Percentiles rank a stretch among this genome's conserved stretches.
These are phyloP conservation scores for Dentipellis sp. DNA, from an alignment of 768 basidiomycete species.

Conservation along the genomic window DNA sequence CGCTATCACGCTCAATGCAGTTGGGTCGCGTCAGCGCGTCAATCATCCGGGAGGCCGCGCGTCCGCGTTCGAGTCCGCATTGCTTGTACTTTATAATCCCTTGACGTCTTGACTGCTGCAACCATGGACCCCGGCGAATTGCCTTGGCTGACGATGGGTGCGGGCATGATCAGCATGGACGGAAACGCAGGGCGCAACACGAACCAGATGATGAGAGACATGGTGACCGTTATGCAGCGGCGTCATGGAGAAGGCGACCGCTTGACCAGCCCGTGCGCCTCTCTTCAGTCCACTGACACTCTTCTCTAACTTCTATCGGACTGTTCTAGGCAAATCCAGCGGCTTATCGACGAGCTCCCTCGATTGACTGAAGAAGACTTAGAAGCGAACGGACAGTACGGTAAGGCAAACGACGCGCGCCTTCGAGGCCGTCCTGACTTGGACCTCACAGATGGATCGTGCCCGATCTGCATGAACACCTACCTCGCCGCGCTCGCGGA, in stretches of 20 bases:
- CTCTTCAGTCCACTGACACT: not conserved
- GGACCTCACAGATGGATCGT: conserved; percentile 46
- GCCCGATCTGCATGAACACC: conserved; percentile 68
- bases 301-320: not conserved
- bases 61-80: not conserved
- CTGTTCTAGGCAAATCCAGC: conserved; percentile 23
- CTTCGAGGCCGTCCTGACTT: not conserved
- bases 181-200: not conserved
- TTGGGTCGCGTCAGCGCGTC: not conserved
- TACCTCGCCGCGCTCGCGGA: conserved; percentile 63
- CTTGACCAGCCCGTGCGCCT: not conserved
- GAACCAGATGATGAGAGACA: not conserved
- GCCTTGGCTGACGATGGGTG: not conserved
- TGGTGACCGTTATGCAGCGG: not conserved
- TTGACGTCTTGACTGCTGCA: not conserved
- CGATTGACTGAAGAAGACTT: conserved; percentile 42
- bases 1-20: too few relatives aligned
- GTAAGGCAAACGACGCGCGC: conserved; percentile 18
- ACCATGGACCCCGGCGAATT: not conserved
- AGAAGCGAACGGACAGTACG: conserved; percentile 35
- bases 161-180: not conserved
- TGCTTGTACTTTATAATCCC: not conserved
- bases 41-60: not conserved
- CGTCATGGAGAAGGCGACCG: not conserved
- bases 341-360: conserved; percentile 38